These are phyloP conservation scores for Cercospora janseana DNA, from an alignment of 2,329 filamentous ascomycete genomes.

Conservation along the genomic window DNA sequence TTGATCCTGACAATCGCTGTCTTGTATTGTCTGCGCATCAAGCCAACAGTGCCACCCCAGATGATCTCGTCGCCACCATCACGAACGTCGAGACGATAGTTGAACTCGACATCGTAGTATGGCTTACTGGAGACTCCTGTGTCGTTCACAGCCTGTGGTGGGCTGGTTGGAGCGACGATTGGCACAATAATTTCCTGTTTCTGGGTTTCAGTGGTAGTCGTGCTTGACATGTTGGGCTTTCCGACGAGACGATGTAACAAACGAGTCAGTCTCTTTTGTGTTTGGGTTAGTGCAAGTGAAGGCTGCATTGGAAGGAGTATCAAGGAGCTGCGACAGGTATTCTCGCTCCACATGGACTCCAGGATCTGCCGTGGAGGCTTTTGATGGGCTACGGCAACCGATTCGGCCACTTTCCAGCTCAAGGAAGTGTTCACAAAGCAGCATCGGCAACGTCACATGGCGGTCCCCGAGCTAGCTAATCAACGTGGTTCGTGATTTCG, in stretches of 20 bases:
- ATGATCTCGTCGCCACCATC: conserved; percentile 17
- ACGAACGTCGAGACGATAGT: conserved; percentile 16
- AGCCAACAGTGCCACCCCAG: conserved; percentile 12
- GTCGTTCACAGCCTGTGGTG: not conserved
- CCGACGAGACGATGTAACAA: not conserved
- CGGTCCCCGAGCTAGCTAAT: not conserved
- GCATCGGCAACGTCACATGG: too few species aligned
- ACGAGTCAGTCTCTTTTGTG: not conserved
- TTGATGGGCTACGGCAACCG: not conserved
- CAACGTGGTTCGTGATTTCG: too few species aligned
- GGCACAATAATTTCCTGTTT: not conserved
- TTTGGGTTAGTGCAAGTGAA: not conserved
- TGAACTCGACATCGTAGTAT: conserved; percentile 12
- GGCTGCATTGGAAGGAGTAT: not conserved
- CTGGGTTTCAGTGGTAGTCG: not conserved
- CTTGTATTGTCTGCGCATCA: conserved; percentile 18
- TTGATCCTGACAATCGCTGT: conserved; percentile 39
- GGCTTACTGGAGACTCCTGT: not conserved
- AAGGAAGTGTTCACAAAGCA: too few species aligned
- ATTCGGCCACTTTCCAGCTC: conserved; percentile 4
- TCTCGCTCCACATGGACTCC: not conserved
- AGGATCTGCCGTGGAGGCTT: not conserved
- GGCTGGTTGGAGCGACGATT: conserved; percentile 2
- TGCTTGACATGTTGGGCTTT: conserved; percentile 3
- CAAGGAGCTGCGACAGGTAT: too few species aligned